Evolutionary conservation across 2,329 filamentous ascomycete genomes (phyloP), one percentile per base, ranked within the genome.

Genomic region (Fusarium poae): DNA sequence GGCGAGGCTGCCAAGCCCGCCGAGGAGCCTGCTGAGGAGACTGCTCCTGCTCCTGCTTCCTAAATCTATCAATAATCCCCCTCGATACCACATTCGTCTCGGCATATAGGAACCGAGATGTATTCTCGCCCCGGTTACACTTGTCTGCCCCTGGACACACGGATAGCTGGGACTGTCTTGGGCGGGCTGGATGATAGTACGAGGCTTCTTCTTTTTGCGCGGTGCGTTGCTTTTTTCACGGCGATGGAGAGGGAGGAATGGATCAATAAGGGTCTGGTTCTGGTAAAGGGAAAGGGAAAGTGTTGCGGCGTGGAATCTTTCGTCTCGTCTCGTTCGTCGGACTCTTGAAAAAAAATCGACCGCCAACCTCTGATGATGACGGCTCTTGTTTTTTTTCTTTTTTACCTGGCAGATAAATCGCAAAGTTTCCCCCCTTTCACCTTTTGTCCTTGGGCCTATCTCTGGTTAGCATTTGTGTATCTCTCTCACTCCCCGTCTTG

Each of bases 21-120:
- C 30, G 70, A 72, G 54, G 79, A 80, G 15, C n/a, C 57, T 40
- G 79, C 80, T 52, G 80, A 81, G 70, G 80, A 82, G 77, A 74
- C 80, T 64, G 79, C 80, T 51, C 75, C 81, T 68, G 77, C 81
- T 68, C 84, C 86, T 67, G 79, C 86, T 72, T 88, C 86, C 72
- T 88, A 88, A 68, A 84, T 82, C 59, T 75, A 68, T 62, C 64
- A 70, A 72, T 77, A 68, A 70, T 73, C 68, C 67, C 69, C 73
- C 65, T 68, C 72, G 78, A 81, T 79, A 79, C 76, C 77, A 79
- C 75, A 73, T 73, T 75, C 77, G 73, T 79, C 75, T 80, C 76
- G 78, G 77, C 74, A 71, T 70, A 69, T 63, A 69, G 75, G 74
- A 75, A 74, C 76, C 77, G 78, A 79, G 76, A 77, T 75, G 77